Base-by-base conservation (phyloP, 1,284 basidiomycete genomes). In the Marasmius tenuissimus region DNA sequence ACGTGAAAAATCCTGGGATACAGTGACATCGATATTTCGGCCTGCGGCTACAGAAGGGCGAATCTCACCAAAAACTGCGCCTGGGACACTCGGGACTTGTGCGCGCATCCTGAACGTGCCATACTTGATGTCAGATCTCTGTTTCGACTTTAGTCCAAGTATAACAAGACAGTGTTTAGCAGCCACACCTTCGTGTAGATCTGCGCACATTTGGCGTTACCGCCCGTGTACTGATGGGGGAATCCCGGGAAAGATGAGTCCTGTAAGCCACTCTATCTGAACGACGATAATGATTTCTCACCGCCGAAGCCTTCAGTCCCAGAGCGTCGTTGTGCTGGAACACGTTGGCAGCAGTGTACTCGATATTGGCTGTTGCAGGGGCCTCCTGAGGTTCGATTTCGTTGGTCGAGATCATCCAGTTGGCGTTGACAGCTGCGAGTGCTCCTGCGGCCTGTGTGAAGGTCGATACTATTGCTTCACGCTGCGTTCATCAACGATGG, bases 31-130 rank as follows among this genome's bases (percentile, higher is more conserved):
- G 39, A 40, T 12, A 54, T n/a, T 27, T 49, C n/a, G 45, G 35
- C 34, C 11, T 14, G 33, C 14, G 16, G 38, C 22, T 11, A 34
- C 16, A 35, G 27, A 45, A 27, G 11, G 4, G 40, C 3, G 50
- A 37, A 12, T 11, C 34, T 34, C 45, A 67, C 66, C 66, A 34
- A 67, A 67, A 5, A 67, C 66, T 18, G 64, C 66, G 0, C 66
- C 66, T 1, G 66, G 62, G 6, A 64, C 61, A 18, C 59, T 58
- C 7, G 66, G 66, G 12, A 67, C 64, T 57, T 52, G 58, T 16
- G 66, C 61, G 47, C 59, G 57, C 66, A 67, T 67, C 27, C 66
- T 57, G 62, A 67, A 67, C 7, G 66, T 61, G 1, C 66, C 66
- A 47, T 60, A 65, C 2, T 61, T 59, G 22, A 67, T 65, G 33